Base-by-base conservation (phyloP, 805 yeast genomes). In the Candida insectorum region DNA sequence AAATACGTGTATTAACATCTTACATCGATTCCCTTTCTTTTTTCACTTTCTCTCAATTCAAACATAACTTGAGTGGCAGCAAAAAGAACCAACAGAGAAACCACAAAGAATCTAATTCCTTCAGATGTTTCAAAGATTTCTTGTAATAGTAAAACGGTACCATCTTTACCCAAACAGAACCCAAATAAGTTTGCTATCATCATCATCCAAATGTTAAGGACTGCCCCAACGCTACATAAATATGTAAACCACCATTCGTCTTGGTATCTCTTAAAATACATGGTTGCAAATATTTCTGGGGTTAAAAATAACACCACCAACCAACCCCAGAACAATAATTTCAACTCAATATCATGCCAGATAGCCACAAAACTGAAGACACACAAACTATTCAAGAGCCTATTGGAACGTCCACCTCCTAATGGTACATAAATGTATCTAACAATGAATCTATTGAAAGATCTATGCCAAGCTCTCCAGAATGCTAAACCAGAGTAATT, bases 401-500 rank as follows among this genome's bases (percentile, higher is more conserved):
- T 71, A 47, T 79, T 75, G 6, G 60, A 65, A 0, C 84, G 71
- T 0, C 97, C 96, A 4, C 71, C 72, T 8, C 97, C 97, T 40
- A 93, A 62, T 3, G 98, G 98, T 15, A 93, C 71, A 49, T 93
- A 93, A 25, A 93, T 74, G 57, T 93, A 93, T 41, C 95, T 71
- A 16, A 85, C 74, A 21, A 85, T 83, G 95, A 96, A 93, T 46
- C 83, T 75, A 60, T 91, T 89, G 63, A 69, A 93, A 30, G 95
- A 82, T 51, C 97, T 75, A 60, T 93, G 99, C 99, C 99, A 93
- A 3, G 96, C 95, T 53, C 97, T 74, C 99, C 99, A 93, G 56
- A 93, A 93, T n/a, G 93, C 87, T 41, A 86, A 58, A 0, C 96
- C 93, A 21, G 95, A 83, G 57, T 81, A 93, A 60, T 93, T 93